Evolutionary conservation across 495 filamentous ascomycete genomes (phyloP), one percentile per base, ranked within the genome.

Genomic region (Paragyromitra xinjiangensis): DNA sequence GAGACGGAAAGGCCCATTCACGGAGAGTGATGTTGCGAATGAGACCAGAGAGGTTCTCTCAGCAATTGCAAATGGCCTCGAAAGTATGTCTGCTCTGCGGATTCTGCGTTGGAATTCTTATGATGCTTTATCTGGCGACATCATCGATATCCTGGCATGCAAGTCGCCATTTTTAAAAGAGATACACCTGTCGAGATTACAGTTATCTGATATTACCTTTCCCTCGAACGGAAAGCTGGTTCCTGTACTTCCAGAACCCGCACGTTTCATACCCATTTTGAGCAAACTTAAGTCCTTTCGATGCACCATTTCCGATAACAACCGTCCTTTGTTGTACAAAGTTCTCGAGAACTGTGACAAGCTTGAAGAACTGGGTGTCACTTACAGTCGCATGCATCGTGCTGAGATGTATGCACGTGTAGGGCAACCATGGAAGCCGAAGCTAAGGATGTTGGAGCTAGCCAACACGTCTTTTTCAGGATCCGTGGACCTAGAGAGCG

Each of bases 41-140:
- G 44, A 65, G 50, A 55, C 58, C n/a, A 29, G 26, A 55, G 58
- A 65, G 37, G 69, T 64, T 22, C 50, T 65, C 24, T 65, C 34
- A 50, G 29, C 29, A 11, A 72, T 72, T 2, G 69, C 8, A 6
- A 62, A 53, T 65, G 40, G 44, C 19, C 29, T 55, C n/a, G 40
- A 55, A 42, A 44, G 50, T 19, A 72, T 64, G 58, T 40, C 69
- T 6, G 34, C 44, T 22, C 44, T 72, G 29, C 2, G 58, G 40
- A 59, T 64, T 12, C 44, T 72, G 26, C 69, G 69, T 29, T 72
- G 69, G 69, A 24, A 72, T 51, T 71, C 69, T 26, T 71, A 64
- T 51, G 58, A 71, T 16, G 26, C 59, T 9, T 42, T 53, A 72
- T 64, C 44, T 14, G 37, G 44, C 40, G 42, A 72, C 24, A 72